These are phyloP conservation scores for Wickerhamomyces mucosus DNA, from an alignment of 805 yeast genomes.

Conservation along the genomic window DNA sequence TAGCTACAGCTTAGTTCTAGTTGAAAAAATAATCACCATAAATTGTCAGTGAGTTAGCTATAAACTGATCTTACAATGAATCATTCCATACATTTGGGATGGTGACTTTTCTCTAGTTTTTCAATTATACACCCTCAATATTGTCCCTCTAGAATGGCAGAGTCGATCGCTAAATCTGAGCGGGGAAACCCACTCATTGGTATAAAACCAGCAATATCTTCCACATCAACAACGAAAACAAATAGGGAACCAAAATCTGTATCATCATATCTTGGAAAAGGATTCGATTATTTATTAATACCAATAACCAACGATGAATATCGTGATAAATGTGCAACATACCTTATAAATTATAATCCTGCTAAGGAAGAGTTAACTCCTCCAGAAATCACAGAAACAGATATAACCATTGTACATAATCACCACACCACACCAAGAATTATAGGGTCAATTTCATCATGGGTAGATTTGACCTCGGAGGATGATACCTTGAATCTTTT, in stretches of 20 bases:
- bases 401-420: conserved; percentile 29
- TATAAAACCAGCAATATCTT: conserved; percentile 32
- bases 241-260: conserved; percentile 21
- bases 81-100: too few relatives aligned
- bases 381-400: conserved; percentile 25
- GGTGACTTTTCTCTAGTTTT: too few relatives aligned
- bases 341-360: too few relatives aligned
- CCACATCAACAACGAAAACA: conserved; percentile 21
- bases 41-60: too few relatives aligned
- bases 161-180: too few relatives aligned
- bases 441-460: conserved; percentile 53
- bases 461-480: conserved; percentile 58
- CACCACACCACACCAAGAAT: conserved; percentile 33
- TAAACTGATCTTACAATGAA: too few relatives aligned
- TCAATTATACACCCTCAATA: too few relatives aligned
- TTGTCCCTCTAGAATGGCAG: too few relatives aligned
- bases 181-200: conserved; percentile 27
- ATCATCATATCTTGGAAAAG: conserved; percentile 23
- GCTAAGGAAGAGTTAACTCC: too few relatives aligned
- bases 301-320: conserved; percentile 46
- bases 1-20: too few relatives aligned
- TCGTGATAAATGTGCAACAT: conserved; percentile 37
- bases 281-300: conserved; percentile 43
- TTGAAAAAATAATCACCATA: too few relatives aligned
- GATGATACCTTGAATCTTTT: conserved; percentile 40